These are phyloP conservation scores for Picea glauca DNA, from an alignment of 75 land plant genomes.

Conservation along the genomic window DNA sequence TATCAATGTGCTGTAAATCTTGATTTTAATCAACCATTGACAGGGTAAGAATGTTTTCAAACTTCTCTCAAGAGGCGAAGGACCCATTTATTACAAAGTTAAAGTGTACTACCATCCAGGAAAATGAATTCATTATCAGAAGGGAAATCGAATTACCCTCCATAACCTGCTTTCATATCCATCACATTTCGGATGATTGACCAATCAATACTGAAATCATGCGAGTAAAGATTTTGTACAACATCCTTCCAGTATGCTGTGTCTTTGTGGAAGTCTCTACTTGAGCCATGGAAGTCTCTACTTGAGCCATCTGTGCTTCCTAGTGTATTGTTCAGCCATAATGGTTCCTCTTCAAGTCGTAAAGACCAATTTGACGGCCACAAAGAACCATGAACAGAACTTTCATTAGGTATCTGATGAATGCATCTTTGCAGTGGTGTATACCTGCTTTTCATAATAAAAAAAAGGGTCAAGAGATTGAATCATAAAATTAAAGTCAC, in stretches of 20 bases:
- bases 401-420: conserved; percentile 24
- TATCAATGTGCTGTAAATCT: background rate
- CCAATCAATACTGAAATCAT: conserved; percentile 64
- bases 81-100: background rate
- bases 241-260: conserved; percentile 61
- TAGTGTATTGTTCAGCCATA: conserved; percentile 26
- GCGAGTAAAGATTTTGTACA: conserved; percentile 55
- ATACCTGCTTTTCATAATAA: conserved; percentile 35
- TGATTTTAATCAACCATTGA: background rate
- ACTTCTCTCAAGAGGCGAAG: background rate
- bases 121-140: background rate
- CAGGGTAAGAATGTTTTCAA: background rate
- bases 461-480: background rate
- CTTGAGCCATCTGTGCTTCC: conserved; percentile 21
- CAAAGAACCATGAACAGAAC: background rate
- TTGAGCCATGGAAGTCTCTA: conserved; percentile 32
- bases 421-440: conserved; percentile 53
- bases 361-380: conserved; percentile 65
- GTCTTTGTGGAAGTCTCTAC: conserved; percentile 36
- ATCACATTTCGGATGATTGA: conserved; percentile 72
- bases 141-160: conserved; percentile 59
- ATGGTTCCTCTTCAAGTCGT: conserved; percentile 55
- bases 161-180: conserved; percentile 97
- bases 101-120: background rate
- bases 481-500: background rate